These are phyloP conservation scores for Suhomyces anneliseae DNA, from an alignment of 1,139 yeast species.

Conservation along the genomic window DNA sequence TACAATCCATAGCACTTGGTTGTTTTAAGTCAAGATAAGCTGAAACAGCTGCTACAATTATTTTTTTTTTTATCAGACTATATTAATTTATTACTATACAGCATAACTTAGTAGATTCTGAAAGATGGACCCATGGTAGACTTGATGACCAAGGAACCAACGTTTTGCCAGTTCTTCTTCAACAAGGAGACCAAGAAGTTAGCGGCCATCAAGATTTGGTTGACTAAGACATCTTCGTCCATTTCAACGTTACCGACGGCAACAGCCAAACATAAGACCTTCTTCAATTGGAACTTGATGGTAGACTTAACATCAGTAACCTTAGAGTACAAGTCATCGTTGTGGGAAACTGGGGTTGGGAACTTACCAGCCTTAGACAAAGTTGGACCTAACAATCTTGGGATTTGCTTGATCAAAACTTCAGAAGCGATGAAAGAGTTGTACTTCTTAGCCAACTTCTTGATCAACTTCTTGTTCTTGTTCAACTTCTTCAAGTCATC, in stretches of 20 bases:
- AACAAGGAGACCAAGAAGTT: conserved; percentile 99
- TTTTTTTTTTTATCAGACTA: neutral
- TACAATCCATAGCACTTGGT: no score
- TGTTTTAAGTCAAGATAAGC: neutral
- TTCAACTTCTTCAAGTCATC: conserved; percentile 99
- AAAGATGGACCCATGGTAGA: conserved; percentile 99
- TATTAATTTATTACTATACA: conserved; percentile 6
- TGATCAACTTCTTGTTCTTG: conserved; percentile 99
- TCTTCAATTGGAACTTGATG: conserved; percentile 99
- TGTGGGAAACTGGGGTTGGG: conserved; percentile 99
- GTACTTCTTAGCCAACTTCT: conserved; percentile 99
- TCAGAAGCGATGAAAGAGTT: conserved; percentile 99
- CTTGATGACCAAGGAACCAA: conserved; percentile 98
- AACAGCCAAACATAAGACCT: conserved; percentile 85
- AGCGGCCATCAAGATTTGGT: conserved; percentile 98
- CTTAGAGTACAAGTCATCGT: conserved; percentile 95
- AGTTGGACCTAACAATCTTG: conserved; percentile 99
- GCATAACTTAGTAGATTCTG: conserved; percentile 85
- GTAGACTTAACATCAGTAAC: conserved; percentile 98
- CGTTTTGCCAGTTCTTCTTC: conserved; percentile 99
- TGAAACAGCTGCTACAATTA: neutral
- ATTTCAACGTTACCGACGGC: conserved; percentile 99
- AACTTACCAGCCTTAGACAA: conserved; percentile 99
- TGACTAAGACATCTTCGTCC: conserved; percentile 94
- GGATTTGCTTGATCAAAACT: conserved; percentile 98